Evolutionary conservation across 2,329 filamentous ascomycete species (phyloP), one percentile per base, ranked within the genome.

Genomic region (Oidium heveae): DNA sequence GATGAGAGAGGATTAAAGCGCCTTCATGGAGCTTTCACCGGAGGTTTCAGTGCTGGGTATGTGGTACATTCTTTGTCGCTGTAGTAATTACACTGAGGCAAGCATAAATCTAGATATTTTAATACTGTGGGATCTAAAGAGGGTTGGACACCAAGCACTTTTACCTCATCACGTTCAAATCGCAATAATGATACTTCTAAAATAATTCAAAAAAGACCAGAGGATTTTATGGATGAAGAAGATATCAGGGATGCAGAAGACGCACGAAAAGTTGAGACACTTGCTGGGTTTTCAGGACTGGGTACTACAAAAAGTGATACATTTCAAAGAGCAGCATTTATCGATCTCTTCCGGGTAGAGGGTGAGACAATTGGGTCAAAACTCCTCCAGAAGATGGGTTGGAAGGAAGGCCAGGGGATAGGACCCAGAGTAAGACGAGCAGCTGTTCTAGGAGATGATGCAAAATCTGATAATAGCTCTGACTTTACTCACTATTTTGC

Each of bases 211-310:
- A 79, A 84, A 64, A 78, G 80, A 51, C 77, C 80, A 0, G 87
- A 96, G 66, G 88, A 96, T 64, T 96, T 88, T 62, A 98, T 98
- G 91, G 91, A 98, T 63, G 89, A 94, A 44, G 91, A 98, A 66
- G 91, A 98, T 67, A 71, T 94, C 36, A 84, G 83, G 7, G 87
- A 94, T 65, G 84, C 82, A 0, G 86, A 84, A 56, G 87, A 94
- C 67, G 74, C 82, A 2, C 77, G 80, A 62, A 76, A 76, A 57
- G 69, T 95, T 36, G 76, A 89, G 61, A 93, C 84, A 0, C 73
- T 78, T 0, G 73, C 79, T 54, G 75, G 74, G 0, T 95, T 91
- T 66, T 76, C 84, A 0, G 85, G 83, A 0, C 71, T 95, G 33
- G 88, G 87, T 1, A 74, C 76, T 33, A 80, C 79, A 0, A 72